phyloP scores from a whole-genome alignment of 2,329 filamentous ascomycete genomes.

The Harringtonia aguacate region DNA sequence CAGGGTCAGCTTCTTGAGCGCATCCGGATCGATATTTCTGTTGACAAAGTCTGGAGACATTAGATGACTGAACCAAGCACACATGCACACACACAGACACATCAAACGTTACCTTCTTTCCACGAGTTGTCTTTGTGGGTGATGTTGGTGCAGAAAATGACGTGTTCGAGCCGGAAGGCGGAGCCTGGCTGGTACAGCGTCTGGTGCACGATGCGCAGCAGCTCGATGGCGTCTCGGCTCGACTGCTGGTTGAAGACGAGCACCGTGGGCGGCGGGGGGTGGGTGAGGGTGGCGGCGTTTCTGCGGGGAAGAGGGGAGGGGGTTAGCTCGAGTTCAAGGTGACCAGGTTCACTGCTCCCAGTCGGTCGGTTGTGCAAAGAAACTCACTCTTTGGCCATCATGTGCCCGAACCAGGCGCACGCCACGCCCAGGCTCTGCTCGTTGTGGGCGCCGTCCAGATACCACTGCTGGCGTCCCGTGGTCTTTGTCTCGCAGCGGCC shows the following conservation, averaged over 20 bases:
- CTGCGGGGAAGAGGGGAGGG: background rate
- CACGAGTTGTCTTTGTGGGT: constrained; percentile 39
- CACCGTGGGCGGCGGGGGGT: constrained; percentile 20
- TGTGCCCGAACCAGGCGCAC: constrained; percentile 61
- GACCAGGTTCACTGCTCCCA: background rate
- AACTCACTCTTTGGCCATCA: constrained; percentile 10
- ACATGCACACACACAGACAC: background rate
- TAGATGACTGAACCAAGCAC: background rate
- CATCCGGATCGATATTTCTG: constrained; percentile 37
- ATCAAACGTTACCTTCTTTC: constrained; percentile 25
- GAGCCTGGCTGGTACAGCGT: constrained; percentile 20
- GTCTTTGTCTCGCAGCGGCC: constrained; percentile 63
- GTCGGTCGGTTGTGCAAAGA: too few relatives aligned
- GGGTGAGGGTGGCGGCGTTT: background rate
- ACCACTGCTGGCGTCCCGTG: constrained; percentile 52
- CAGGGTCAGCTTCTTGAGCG: constrained; percentile 37
- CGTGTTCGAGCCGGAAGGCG: constrained; percentile 50
- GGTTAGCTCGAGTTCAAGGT: too few relatives aligned
- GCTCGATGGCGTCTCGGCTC: constrained; percentile 58
- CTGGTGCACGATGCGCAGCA: constrained; percentile 41
- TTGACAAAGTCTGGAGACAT: constrained; percentile 41
- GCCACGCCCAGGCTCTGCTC: constrained; percentile 70
- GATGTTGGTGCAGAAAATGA: constrained; percentile 33
- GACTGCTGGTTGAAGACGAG: constrained; percentile 93
- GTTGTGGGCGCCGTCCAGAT: constrained; percentile 82